Conservation (phyloP, 2,329 filamentous ascomycete genomes). For the Penicillium italicum region DNA sequence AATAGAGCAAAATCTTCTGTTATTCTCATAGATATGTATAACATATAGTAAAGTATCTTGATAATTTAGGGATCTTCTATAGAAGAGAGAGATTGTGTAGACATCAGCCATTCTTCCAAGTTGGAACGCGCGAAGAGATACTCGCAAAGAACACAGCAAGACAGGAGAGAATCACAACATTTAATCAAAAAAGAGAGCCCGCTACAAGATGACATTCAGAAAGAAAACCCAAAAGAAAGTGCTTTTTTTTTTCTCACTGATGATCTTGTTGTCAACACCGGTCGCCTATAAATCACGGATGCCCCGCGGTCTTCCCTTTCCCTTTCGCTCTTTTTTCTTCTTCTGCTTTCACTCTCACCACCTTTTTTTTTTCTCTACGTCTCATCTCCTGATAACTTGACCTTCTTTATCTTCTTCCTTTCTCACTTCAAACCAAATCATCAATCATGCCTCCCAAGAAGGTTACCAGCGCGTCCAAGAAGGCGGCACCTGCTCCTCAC, state of each 20-base stretch:
- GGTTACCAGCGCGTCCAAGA: slow-evolving; percentile 55
- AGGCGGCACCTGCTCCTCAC: slow-evolving; percentile 56
- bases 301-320: slow-evolving; percentile 41
- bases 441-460: slow-evolving; percentile 64
- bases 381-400: neutral
- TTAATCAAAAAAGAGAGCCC: neutral
- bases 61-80: neutral
- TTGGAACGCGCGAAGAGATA: neutral
- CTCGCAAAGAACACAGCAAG: slow-evolving; percentile 4
- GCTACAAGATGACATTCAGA: neutral
- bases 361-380: neutral
- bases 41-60: neutral
- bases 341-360: slow-evolving; percentile 12
- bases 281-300: slow-evolving; percentile 43
- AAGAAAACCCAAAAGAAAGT: slow-evolving; percentile 13
- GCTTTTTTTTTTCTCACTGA: slow-evolving; percentile 25
- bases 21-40: neutral
- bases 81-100: neutral
- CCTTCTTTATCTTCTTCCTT: slow-evolving; percentile 15
- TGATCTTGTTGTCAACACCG: slow-evolving; percentile 44
- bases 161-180: neutral
- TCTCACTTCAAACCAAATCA: slow-evolving; percentile 8
- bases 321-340: slow-evolving; percentile 30
- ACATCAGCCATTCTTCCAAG: neutral
- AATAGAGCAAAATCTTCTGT: neutral